Evolutionary conservation across 2,329 filamentous ascomycete species (phyloP), one percentile per base, ranked within the genome.

Genomic region (Fusarium vanettenii): DNA sequence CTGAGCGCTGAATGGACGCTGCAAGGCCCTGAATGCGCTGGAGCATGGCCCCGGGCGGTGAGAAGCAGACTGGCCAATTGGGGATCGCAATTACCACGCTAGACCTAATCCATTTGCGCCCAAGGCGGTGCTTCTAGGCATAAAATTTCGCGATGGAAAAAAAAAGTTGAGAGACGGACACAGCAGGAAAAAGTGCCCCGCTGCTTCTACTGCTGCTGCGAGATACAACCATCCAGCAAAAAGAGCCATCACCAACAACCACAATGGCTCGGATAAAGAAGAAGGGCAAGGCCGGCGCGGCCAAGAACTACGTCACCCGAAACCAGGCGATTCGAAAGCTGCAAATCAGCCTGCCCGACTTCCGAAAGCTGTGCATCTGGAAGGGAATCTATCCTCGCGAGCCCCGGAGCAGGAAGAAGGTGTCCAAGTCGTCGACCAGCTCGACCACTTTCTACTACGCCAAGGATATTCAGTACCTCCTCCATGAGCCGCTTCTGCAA

Each of bases 301-400:
- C 95, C 87, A 98, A 97, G 87, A 99, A 99, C 90, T 99, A 96
- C 88, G 95, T 99, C 79, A 99, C 97, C 67, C 91, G 97, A 84
- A 98, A 96, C 48, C 95, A 98, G 87, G 97, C 97, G 55, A 95
- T 99, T 80, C 95, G 95, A 85, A 99, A 98, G 87, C 92, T 99
- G 73, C 97, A 99, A 86, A 94, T 99, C 85, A 98, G 94, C 81
- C 91, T 99, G 66, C 95, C 95, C 77, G 97, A 99, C 86, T 99
- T 99, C 87, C 93, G 97, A 86, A 93, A 97, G 86, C 90, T 99
- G 82, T 99, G 97, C 87, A 99, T 99, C 84, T 99, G 98, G 93
- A 98, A 98, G 88, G 97, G 95, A 80, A 98, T 99, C 84, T 99
- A 98, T 86, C 97, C 97, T 76, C 94, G 97, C 81, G 97, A 99